Conservation (phyloP, 306 rosid genomes). For the Vicia villosa region DNA sequence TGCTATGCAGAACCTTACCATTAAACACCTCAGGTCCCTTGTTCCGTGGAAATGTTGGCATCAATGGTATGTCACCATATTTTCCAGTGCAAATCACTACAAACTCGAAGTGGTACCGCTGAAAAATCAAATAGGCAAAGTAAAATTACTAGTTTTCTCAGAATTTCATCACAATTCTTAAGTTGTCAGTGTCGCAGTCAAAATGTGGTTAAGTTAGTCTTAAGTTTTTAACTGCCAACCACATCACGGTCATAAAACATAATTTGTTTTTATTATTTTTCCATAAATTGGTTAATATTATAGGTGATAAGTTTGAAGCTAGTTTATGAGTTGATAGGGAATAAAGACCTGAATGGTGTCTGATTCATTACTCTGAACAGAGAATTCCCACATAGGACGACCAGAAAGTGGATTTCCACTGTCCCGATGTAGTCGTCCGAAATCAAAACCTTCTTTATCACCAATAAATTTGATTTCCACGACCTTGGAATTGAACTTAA, state of each 20-base stretch:
- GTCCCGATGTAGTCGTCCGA: slow-evolving; percentile 19
- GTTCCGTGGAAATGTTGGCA: slow-evolving; percentile 50
- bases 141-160: background rate
- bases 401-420: slow-evolving; percentile 40
- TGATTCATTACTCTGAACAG: slow-evolving; percentile 52
- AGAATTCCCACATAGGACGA: slow-evolving; percentile 65
- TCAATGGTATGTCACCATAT: slow-evolving; percentile 55
- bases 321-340: background rate
- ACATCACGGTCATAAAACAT: background rate
- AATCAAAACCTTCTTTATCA: slow-evolving; percentile 20
- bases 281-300: background rate
- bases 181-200: background rate
- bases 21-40: slow-evolving; percentile 59
- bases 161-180: too few relatives aligned
- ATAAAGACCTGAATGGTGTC: slow-evolving; percentile 53
- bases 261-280: too few relatives aligned
- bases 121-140: slow-evolving; percentile 15
- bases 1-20: slow-evolving; percentile 55
- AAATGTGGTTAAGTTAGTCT: background rate
- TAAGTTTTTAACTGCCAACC: background rate
- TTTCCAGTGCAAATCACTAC: slow-evolving; percentile 69
- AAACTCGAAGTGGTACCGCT: slow-evolving; percentile 60
- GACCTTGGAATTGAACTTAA: slow-evolving; percentile 63
- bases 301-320: background rate
- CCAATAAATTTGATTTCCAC: slow-evolving; percentile 46